These are phyloP conservation scores for Solanum medicagineum DNA, from an alignment of 257 asterid genomes.

Conservation along the genomic window DNA sequence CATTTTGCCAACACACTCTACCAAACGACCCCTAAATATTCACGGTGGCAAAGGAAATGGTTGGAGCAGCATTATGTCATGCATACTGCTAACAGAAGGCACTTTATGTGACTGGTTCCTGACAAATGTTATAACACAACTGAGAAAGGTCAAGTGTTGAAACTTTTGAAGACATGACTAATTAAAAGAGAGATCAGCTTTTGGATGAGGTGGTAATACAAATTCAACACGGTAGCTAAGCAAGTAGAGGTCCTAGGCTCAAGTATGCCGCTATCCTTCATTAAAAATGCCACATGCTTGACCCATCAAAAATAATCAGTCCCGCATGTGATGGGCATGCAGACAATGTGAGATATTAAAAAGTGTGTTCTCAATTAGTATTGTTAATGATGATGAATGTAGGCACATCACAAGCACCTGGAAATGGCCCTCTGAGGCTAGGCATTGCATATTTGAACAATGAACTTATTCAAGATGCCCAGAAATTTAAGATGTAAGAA, in stretches of 20 bases:
- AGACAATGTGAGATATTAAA: not conserved
- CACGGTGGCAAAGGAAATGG: not conserved
- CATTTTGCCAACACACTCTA: too few relatives aligned
- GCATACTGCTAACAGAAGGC: not conserved
- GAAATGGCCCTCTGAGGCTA: not conserved
- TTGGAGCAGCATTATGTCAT: not conserved
- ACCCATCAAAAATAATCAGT: not conserved
- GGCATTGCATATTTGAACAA: not conserved
- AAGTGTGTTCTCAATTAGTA: not conserved
- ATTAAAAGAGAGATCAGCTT: not conserved
- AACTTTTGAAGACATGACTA: too few relatives aligned
- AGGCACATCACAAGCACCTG: not conserved
- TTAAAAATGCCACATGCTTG: not conserved
- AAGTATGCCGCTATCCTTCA: not conserved
- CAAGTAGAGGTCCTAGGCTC: not conserved
- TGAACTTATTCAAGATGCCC: not conserved
- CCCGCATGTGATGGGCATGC: not conserved
- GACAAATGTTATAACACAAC: not conserved
- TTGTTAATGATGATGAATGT: not conserved
- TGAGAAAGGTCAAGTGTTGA: not conserved
- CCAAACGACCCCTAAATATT: not conserved
- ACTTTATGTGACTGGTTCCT: not conserved
- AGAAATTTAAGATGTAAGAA: not conserved
- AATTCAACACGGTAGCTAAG: not conserved
- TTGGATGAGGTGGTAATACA: not conserved